Base-by-base conservation (phyloP, 805 yeast genomes). In the Kluyveromyces starmeri region DNA sequence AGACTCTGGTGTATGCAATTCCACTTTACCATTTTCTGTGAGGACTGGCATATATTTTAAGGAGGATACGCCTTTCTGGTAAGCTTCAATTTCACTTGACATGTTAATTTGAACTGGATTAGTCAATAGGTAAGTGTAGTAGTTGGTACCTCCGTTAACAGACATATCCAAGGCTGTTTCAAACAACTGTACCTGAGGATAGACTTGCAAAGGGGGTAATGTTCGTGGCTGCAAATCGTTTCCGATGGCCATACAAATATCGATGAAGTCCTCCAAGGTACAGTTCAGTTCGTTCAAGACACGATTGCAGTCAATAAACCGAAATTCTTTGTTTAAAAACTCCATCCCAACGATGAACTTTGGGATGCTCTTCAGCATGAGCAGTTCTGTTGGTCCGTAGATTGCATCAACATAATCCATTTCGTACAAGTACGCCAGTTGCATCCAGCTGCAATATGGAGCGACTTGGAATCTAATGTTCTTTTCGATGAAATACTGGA, bases 391-490 rank as follows among this genome's bases (percentile, higher is more conserved):
- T 6, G 95, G 78, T 1, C 95, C 95, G 57, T 76, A 83, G 23
- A 88, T 74, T 4, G 81, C 76, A 54, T 88, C 86, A 33, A 89
- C 71, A 29, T 65, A 59, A 0, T 64, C 66, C 32, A 64, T 64
- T 28, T 70, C 70, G 41, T 69, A 67, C 47, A 89, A 60, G 48
- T 84, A 85, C 5, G 82, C 73, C 47, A 92, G 65, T 58, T 89
- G 96, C 26, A 78, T 71, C 60, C 85, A 76, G 0, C 96, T 75
- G 28, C 76, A 68, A 51, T 76, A 86, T 4, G 97, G 97, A 22
- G 95, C 81, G 9, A 86, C 73, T 37, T 85, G 58, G 51, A 70
- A 88, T 39, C 78, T 80, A 9, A 83, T 59, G 3, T 64, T 69
- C 32, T 68, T 64, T 14, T 67, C 70, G 23, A 68, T 65, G 38